Percentiles rank a stretch among this genome's conserved stretches.
phyloP scores from a whole-genome alignment of 2,329 filamentous ascomycete genomes.

The Cercospora nicotianae region DNA sequence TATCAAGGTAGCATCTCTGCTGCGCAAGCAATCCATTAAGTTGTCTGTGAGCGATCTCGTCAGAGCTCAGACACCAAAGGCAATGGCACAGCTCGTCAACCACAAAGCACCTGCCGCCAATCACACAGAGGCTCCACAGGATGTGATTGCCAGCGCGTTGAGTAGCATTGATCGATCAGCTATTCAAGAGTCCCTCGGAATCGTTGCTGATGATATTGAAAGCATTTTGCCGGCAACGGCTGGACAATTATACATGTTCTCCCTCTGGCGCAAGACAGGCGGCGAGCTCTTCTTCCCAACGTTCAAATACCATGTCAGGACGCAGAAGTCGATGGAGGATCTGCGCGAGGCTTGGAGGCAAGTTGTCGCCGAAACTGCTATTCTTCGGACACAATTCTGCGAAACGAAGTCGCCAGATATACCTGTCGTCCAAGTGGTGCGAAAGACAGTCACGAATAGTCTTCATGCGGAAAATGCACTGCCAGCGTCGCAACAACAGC shows the following conservation, averaged over 20 bases:
- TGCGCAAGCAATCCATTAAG: slow-evolving; percentile 63
- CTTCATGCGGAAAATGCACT: slow-evolving; percentile 34
- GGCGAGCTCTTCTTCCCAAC: slow-evolving; percentile 71
- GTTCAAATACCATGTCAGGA: slow-evolving; percentile 62
- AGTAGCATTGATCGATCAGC: slow-evolving; percentile 12
- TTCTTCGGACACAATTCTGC: slow-evolving; percentile 69
- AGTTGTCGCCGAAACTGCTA: slow-evolving; percentile 58
- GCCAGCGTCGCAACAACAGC: slow-evolving; percentile 13
- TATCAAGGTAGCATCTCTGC: slow-evolving; percentile 74
- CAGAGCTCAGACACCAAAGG: slow-evolving; percentile 61
- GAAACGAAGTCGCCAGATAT: slow-evolving; percentile 41
- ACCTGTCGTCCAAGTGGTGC: slow-evolving; percentile 65
- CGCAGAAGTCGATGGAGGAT: slow-evolving; percentile 39
- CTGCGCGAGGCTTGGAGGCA: slow-evolving; percentile 62
- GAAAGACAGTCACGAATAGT: slow-evolving; percentile 44
- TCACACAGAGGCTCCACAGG: slow-evolving; percentile 39
- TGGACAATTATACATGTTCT: slow-evolving; percentile 79
- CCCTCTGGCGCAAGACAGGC: slow-evolving; percentile 67
- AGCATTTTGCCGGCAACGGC: slow-evolving; percentile 67
- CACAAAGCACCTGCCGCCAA: neutral
- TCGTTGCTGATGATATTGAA: slow-evolving; percentile 54
- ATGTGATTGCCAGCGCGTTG: slow-evolving; percentile 25
- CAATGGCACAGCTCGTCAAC: slow-evolving; percentile 56
- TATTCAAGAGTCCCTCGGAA: slow-evolving; percentile 28
- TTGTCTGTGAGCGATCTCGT: slow-evolving; percentile 72